Percentiles rank a stretch among this genome's conserved stretches.
phyloP scores from a whole-genome alignment of 108 stramenopile genomes.

The Fragilariopsis cylindrus region DNA sequence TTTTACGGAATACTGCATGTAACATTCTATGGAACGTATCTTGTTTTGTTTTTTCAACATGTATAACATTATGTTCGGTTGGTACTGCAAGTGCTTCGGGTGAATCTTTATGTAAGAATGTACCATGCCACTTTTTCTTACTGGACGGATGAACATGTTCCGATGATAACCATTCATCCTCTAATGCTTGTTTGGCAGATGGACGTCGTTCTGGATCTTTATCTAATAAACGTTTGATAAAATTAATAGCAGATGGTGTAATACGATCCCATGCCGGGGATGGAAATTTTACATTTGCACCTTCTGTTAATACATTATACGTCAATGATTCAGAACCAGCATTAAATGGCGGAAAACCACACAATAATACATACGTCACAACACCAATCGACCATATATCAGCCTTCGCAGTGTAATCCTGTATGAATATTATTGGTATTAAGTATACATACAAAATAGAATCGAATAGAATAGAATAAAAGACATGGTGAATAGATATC shows the following conservation, averaged over 20 bases:
- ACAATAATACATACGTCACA: constrained; percentile 83
- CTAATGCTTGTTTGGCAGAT: constrained; percentile 48
- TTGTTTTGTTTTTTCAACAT: no score
- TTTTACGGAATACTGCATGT: no score
- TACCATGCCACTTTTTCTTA: neutral
- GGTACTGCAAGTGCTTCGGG: neutral
- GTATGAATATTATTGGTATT: neutral
- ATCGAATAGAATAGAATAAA: no score
- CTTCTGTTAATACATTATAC: constrained; percentile 32
- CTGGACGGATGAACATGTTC: constrained; percentile 3
- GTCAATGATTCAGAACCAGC: constrained; percentile 45
- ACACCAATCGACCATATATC: constrained; percentile 94
- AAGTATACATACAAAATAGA: constrained; percentile 1
- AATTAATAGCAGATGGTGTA: constrained; percentile 47
- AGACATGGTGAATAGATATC: no score
- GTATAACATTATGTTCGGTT: neutral
- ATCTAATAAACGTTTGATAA: constrained; percentile 40
- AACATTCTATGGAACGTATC: no score
- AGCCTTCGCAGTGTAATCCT: constrained; percentile 52
- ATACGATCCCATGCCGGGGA: constrained; percentile 44
- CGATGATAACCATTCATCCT: constrained; percentile 43
- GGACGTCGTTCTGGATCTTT: constrained; percentile 39
- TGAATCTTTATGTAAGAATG: neutral
- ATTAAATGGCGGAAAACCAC: constrained; percentile 81
- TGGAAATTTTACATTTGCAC: constrained; percentile 31